Base-by-base conservation (phyloP, 2,329 filamentous ascomycete species). In the Chrysosporium keratinophilum region DNA sequence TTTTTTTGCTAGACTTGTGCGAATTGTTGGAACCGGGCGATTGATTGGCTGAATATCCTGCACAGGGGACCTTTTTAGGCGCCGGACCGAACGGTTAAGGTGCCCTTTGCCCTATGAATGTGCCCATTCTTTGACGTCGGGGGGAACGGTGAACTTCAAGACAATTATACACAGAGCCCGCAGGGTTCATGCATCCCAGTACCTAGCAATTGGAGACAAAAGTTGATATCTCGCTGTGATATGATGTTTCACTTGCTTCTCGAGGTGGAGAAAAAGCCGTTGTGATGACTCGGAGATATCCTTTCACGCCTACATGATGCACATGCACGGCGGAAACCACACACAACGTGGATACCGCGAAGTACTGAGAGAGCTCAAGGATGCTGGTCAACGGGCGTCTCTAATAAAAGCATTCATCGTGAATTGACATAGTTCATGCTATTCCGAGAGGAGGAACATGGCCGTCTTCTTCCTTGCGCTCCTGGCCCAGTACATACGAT, bases 401-500 rank as follows among this genome's bases (percentile, higher is more conserved):
- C 19, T 10, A 49, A n/a, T 14, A 39, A 40, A 31, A 15, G 19
- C 11, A 40, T 48, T 37, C 35, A 31, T 31, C 12, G 39, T 40
- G 12, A 14, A 28, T 28, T 34, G 23, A 34, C 15, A 9, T 28
- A 1, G 17, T 19, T 63, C 60, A 93, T 62, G 81, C 80, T 63
- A 96, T 79, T 41, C 83, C 84, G 64, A 96, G 80, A 58, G 87
- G 82, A 10, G 85, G 75, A 61, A 97, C 84, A 72, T 91, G 87
- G 4, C 91, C 91, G 74, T 85, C 88, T 71, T 96, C 88, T 56
- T 85, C 84, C 66, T 81, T 84, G 57, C 68, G 65, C 59, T 76
- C 66, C 2, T 71, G 76, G 2, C 80, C 85, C 11, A 93, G 67
- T 63, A 79, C 81, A 71, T 96, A 97, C 4, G 84, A 81, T 23